Evolutionary conservation across 495 filamentous ascomycete genomes (phyloP).

Genomic region (Letharia lupina): DNA sequence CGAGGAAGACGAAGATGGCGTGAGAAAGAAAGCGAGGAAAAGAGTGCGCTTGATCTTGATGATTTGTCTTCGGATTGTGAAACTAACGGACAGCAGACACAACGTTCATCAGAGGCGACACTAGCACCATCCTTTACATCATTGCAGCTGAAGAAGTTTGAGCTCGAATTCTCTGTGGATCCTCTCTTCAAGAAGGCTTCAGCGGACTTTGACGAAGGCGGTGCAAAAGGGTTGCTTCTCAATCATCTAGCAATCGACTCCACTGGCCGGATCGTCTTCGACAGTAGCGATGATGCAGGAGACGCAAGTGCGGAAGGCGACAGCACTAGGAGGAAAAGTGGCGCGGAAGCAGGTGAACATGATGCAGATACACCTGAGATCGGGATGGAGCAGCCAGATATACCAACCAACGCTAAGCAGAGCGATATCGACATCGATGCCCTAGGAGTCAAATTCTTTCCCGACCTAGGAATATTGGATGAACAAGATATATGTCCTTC

Average conservation of each 20-base stretch:
- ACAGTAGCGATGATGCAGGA: constrained; percentile 86
- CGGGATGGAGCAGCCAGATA: constrained; percentile 33
- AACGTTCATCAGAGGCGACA: constrained; percentile 85
- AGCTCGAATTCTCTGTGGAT: constrained; percentile 94
- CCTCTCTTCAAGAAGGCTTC: constrained; percentile 97
- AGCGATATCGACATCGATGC: constrained; percentile 68
- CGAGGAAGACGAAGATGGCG: constrained; percentile 68
- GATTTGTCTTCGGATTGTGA: background rate
- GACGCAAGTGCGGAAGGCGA: constrained; percentile 46
- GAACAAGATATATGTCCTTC: constrained; percentile 92
- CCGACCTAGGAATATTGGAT: constrained; percentile 65
- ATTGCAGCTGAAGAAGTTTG: constrained; percentile 91
- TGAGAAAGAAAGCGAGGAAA: constrained; percentile 63
- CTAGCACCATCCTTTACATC: constrained; percentile 80
- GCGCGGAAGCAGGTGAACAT: constrained; percentile 22
- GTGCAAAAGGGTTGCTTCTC: constrained; percentile 87
- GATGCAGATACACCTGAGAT: constrained; percentile 33
- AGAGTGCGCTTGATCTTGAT: constrained; percentile 40
- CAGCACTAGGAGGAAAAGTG: constrained; percentile 45
- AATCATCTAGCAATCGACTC: constrained; percentile 93
- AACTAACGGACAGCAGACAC: constrained; percentile 36
- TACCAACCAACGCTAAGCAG: constrained; percentile 45
- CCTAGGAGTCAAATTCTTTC: constrained; percentile 77
- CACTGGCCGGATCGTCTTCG: constrained; percentile 89
- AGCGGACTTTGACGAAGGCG: constrained; percentile 96